Evolutionary conservation across 2,329 filamentous ascomycete genomes (phyloP).

Genomic region (Aspergillus costaricaensis): DNA sequence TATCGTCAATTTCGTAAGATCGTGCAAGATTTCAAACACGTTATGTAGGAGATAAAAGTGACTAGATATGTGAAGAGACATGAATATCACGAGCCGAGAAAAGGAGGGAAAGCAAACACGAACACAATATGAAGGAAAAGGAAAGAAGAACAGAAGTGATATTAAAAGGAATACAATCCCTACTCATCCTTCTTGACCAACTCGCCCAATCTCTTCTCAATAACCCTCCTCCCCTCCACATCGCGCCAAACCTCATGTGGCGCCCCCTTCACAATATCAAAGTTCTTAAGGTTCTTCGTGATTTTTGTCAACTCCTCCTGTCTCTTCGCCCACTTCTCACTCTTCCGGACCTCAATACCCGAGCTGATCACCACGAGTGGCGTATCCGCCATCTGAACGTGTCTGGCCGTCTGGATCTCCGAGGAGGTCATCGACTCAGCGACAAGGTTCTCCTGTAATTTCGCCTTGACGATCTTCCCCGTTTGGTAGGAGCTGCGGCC

Average conservation of each 20-base stretch:
- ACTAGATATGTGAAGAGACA: too few relatives aligned
- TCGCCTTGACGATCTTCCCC: constrained; percentile 83
- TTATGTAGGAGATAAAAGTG: too few relatives aligned
- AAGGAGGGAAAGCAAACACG: too few relatives aligned
- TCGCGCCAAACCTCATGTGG: constrained; percentile 86
- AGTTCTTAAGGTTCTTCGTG: constrained; percentile 74
- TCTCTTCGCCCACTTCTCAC: constrained; percentile 75
- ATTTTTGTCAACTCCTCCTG: constrained; percentile 81
- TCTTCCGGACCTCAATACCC: constrained; percentile 66
- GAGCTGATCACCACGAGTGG: constrained; percentile 82
- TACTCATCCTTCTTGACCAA: constrained; percentile 52
- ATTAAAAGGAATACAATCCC: neutral
- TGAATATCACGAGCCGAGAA: too few relatives aligned
- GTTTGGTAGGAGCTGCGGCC: constrained; percentile 76
- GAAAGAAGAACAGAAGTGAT: neutral
- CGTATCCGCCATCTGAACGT: constrained; percentile 75
- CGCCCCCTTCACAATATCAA: constrained; percentile 84
- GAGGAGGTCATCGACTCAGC: constrained; percentile 80
- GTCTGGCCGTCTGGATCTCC: constrained; percentile 75
- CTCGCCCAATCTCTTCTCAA: constrained; percentile 77
- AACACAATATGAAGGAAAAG: neutral
- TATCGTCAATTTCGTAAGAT: too few relatives aligned
- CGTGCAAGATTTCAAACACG: too few relatives aligned
- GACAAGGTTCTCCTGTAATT: constrained; percentile 89
- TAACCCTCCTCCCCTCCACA: constrained; percentile 66